phyloP scores from a whole-genome alignment of 805 yeast genomes.

The Kazachstania taianensis region DNA sequence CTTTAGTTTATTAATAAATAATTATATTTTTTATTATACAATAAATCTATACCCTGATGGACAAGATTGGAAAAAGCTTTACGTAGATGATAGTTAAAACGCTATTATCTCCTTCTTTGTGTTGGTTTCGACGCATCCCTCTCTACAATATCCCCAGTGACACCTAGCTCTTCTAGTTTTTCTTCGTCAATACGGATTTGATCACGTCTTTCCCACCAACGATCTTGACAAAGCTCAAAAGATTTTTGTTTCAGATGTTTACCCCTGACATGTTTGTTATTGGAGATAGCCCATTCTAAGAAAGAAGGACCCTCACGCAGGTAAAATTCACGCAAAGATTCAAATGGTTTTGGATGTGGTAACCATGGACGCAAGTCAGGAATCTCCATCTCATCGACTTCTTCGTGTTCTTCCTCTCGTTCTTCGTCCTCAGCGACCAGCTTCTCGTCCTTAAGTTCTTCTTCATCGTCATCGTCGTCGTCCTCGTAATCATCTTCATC shows the following conservation, averaged over 20 bases:
- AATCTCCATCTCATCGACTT: constrained; percentile 52
- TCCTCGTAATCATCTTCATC: constrained; percentile 63
- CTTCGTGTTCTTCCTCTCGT: constrained; percentile 56
- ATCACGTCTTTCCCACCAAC: constrained; percentile 99
- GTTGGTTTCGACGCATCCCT: constrained; percentile 45
- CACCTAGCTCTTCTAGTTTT: constrained; percentile 78
- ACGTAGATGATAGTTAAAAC: not conserved
- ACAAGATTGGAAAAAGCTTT: not conserved
- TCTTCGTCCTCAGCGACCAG: constrained; percentile 44
- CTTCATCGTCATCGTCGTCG: constrained; percentile 56
- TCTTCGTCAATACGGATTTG: constrained; percentile 84
- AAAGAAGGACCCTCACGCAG: constrained; percentile 78
- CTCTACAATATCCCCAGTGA: constrained; percentile 80
- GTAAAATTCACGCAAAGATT: constrained; percentile 72
- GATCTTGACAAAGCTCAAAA: constrained; percentile 81
- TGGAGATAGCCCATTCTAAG: constrained; percentile 87
- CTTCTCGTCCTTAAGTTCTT: constrained; percentile 35
- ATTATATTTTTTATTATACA: no score
- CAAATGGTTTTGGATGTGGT: constrained; percentile 94
- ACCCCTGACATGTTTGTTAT: constrained; percentile 77
- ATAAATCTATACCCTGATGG: not conserved
- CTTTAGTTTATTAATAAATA: no score
- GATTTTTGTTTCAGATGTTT: constrained; percentile 82
- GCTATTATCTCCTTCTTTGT: constrained; percentile 37
- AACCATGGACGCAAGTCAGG: constrained; percentile 95